Conservation (phyloP, 75 land plant genomes). For the Cupressus sempervirens region DNA sequence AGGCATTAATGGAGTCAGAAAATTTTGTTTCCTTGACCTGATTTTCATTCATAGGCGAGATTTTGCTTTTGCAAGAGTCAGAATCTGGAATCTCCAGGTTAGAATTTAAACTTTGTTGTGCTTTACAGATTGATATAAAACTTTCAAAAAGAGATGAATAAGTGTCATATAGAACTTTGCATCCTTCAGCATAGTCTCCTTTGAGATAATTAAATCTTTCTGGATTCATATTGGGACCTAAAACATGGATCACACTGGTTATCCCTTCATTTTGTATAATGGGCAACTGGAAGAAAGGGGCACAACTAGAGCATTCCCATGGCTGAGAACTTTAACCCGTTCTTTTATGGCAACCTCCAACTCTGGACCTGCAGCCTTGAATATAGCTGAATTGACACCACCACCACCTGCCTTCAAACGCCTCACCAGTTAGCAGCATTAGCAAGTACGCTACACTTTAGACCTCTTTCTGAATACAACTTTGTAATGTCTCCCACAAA, state of each 20-base stretch:
- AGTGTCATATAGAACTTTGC: slow-evolving; percentile 55
- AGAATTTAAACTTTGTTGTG: not conserved
- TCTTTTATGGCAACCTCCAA: slow-evolving; percentile 72
- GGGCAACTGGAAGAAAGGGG: slow-evolving; percentile 74
- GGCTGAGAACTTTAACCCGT: slow-evolving; percentile 48
- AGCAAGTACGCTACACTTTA: slow-evolving; percentile 67
- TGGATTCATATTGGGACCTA: too few relatives aligned
- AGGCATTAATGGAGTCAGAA: too few relatives aligned
- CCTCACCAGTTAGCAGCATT: slow-evolving; percentile 96
- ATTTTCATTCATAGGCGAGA: too few relatives aligned
- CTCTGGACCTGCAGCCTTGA: slow-evolving; percentile 66
- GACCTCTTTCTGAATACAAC: too few relatives aligned
- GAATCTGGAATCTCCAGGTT: too few relatives aligned
- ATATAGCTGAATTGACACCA: slow-evolving; percentile 95
- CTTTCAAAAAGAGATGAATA: slow-evolving; percentile 69
- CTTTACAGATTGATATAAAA: slow-evolving; percentile 39
- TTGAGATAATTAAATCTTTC: slow-evolving; percentile 57
- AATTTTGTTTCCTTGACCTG: too few relatives aligned
- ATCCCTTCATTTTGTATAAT: slow-evolving; percentile 67
- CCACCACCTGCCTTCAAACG: slow-evolving; percentile 92
- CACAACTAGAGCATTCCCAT: slow-evolving; percentile 70
- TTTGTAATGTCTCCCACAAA: too few relatives aligned
- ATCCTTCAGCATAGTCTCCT: slow-evolving; percentile 72
- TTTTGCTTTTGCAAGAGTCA: too few relatives aligned
- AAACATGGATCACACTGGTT: slow-evolving; percentile 88